Evolutionary conservation across 2,329 filamentous ascomycete genomes (phyloP).

Genomic region (Mycosphaerella sp.): DNA sequence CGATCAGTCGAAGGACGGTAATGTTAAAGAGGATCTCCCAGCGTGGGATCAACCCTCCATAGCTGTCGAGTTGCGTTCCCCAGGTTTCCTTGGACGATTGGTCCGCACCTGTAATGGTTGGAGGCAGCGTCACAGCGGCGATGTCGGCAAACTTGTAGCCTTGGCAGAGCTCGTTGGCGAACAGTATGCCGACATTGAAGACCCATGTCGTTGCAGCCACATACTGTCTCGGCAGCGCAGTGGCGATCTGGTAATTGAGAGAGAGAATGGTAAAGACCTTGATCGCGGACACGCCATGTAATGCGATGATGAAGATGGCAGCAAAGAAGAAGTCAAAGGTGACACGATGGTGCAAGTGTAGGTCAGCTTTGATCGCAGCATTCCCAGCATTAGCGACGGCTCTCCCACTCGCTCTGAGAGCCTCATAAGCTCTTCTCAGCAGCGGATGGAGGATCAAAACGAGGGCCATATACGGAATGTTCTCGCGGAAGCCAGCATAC

Average conservation of each 20-base stretch:
- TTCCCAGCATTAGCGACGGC: not conserved
- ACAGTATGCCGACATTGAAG: constrained; percentile 80
- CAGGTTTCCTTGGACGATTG: constrained; percentile 41
- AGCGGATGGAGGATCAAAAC: constrained; percentile 75
- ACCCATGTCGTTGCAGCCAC: constrained; percentile 75
- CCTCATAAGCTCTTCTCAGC: constrained; percentile 65
- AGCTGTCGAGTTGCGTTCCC: constrained; percentile 68
- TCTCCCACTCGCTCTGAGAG: not conserved
- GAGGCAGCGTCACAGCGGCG: constrained; percentile 46
- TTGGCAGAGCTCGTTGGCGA: constrained; percentile 76
- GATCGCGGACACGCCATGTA: constrained; percentile 78
- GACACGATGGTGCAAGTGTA: constrained; percentile 56
- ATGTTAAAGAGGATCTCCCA: constrained; percentile 99
- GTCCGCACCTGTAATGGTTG: constrained; percentile 35
- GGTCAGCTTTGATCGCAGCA: constrained; percentile 47
- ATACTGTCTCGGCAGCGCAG: constrained; percentile 59
- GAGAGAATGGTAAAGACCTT: constrained; percentile 78
- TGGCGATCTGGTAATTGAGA: constrained; percentile 75
- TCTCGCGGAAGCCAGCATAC: constrained; percentile 76
- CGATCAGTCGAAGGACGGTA: constrained; percentile 84
- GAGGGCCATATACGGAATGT: constrained; percentile 71
- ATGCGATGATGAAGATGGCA: constrained; percentile 64
- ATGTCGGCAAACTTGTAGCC: constrained; percentile 70
- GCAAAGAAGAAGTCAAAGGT: constrained; percentile 82
- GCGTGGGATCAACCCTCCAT: constrained; percentile 74